Base-by-base conservation (phyloP, 352 stramenopile species). In the Phytophthora pistaciae region DNA sequence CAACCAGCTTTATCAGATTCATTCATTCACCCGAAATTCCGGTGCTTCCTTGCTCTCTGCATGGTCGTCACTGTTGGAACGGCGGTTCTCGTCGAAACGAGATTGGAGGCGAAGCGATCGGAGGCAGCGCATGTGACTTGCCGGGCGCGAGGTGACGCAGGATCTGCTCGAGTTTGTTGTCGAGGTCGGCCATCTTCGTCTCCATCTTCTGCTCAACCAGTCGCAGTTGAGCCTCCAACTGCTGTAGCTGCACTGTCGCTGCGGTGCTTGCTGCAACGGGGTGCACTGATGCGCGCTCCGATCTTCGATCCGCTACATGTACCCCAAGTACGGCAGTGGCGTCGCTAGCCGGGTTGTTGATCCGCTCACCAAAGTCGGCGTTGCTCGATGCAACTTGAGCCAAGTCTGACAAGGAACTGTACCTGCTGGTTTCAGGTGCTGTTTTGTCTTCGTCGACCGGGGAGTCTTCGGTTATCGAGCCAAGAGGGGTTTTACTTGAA, bases 171-270 rank as follows among this genome's bases (percentile, higher is more conserved):
- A 82, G 68, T 52, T 83, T 83, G 55, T 55, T 10, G 36, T 77
- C 78, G 20, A 83, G 29, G 9, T 64, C 44, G 29, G 57, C 52
- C 62, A 83, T 70, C 25, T 67, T 68, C 1, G 44, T 49, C 40
- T 83, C 69, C 69, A 83, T 65, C 18, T 66, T 82, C 25, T 76
- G 72, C 55, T 83, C 72, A 38, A 75, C 73, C 11, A 70, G 23
- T 10, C 27, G 27, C 27, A 29, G 10, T 29, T 77, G 58, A 18
- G 42, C 25, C 20, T 77, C 73, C 31, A 85, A 46, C 23, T 77
- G 62, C 38, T 79, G 50, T 36, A 78, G 27, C 1, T 77, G 72
- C 7, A 66, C 44, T 5, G 67, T 48, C 21, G 63, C 13, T 3
- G 48, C 33, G 5, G 16, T 50, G 49, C n/a, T 29, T 14, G 14